Evolutionary conservation across 2,329 filamentous ascomycete genomes (phyloP), one percentile per base, ranked within the genome.

Genomic region (Sclerotinia trifoliorum): DNA sequence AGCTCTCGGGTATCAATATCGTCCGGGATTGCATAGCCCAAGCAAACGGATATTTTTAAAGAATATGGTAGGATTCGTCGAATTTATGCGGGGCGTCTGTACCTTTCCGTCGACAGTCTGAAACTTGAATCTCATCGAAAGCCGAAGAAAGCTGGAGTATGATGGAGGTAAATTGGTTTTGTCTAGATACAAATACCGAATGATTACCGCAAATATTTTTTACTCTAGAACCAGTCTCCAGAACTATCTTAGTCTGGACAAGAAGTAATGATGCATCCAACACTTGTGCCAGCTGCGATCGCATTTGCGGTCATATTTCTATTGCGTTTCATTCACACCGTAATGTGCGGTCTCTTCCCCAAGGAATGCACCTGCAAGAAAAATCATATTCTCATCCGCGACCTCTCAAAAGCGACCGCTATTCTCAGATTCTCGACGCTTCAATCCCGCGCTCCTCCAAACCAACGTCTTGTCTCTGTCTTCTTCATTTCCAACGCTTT

Each of bases 401-500:
- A 54, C 6, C 24, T 67, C 15, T 29, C 35, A 11, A 4, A 64
- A 17, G 46, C 66, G 2, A 63, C 5, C 2, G 26, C 15, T 0
- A 42, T 67, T 44, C 21, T 67, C 5, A 48, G 19, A 56, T 35
- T 8, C 5, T 55, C 66, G 17, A 39, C 35, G 21, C 66, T 67
- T 21, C 7, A 3, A 35, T 67, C 66, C 26, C 66, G 66, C 29
- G 58, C 66, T 13, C 39, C 2, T 1, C 57, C 66, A 0, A 67
- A 67, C 11, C 66, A 64, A 11, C 57, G 49, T 19, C 66, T 67
- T 52, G 57, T 48, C 8, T 19, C 13, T 5, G 58, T 51, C 39
- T 67, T 67, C 57, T 63, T 11, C 24, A 49, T 67, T 21, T 24
- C 24, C 4, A 67, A 67, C 29, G 57, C 66, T 5, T 67, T 67